Evolutionary conservation across 306 rosid species (phyloP), one percentile per base, ranked within the genome.

Genomic region (Geum urbanum): DNA sequence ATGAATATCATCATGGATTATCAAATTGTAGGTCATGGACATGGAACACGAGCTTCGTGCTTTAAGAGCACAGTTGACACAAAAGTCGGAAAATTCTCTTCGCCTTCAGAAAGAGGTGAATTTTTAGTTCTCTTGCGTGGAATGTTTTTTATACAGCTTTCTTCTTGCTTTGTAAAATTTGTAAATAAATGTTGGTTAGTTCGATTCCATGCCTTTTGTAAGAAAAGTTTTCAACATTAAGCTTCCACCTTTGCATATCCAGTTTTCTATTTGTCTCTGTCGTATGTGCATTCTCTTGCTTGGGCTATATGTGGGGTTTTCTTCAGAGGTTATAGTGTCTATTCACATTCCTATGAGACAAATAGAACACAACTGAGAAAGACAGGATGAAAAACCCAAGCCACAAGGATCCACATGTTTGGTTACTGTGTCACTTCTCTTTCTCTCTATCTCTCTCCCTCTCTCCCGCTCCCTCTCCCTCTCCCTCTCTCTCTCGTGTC

Each of bases 1-100:
- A n/a, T 16, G 6, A 71, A 53, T 67, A 35, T 41, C 18, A 14
- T 67, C 22, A 45, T 59, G 71, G 45, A 55, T 70, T 59, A 14
- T 59, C n/a, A 15, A 74, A 66, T 58, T 85, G 54, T 72, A 92
- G 98, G 98, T 89, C 59, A 89, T 92, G 98, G 96, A 89, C 84
- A 92, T 92, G 98, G 98, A 89, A 72, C 88, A 87, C 40, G 96
- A 92, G 82, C 98, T 92, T 80, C 84, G 69, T 56, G 98, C 98
- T 69, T 80, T 92, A 86, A 87, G 98, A 78, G 79, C 74, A 63
- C 96, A 92, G 73, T 92, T 92, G 77, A 79, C 81, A 5, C 96
- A 87, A 79, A 92, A 92, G 79, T 86, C 95, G 45, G 84, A 81
- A 84, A 87, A 81, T 73, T 89, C 88, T 83, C 80, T 89, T 63